Evolutionary conservation across 768 basidiomycete genomes (phyloP), one percentile per base, ranked within the genome.

Genomic region (Psilocybe tampanensis): DNA sequence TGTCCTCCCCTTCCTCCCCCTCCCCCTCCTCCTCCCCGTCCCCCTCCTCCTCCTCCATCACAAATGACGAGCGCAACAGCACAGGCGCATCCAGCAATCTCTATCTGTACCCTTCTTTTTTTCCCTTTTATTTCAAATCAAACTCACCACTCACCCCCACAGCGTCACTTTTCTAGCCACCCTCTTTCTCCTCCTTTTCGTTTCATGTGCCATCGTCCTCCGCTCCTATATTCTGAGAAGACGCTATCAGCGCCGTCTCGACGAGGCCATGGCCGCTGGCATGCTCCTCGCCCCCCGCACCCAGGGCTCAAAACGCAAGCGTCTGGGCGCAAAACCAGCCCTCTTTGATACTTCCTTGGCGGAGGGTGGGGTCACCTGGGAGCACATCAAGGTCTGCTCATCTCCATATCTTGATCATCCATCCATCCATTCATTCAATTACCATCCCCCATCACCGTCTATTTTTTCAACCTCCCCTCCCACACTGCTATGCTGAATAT

Each of bases 161-260:
- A 88, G 86, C 23, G 84, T 87, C 69, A 89, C 88, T 3, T 90
- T 89, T 64, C 80, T 90, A 34, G 86, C 88, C 21, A 89, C 88
- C 3, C 79, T 90, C 22, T 77, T 88, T 60, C 75, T 90, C 43
- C 81, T 90, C 59, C 76, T 90, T 17, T 73, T 83, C 42, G 79
- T 90, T 50, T 89, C 87, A 8, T 82, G 76, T 41, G 80, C 81
- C 6, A 85, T 90, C 61, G 78, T 89, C 52, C 71, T 86, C 45
- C 81, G 89, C 43, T 86, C 88, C 1, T 83, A 83, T 61, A 62
- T 88, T 55, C 64, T 86, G 17, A 83, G 88, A 18, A 74, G 86
- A 15, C 81, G 85, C 19, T 83, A 82, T 68, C 82, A 75, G 57
- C 77, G 75, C 8, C 78, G 76, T 18, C 62, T 87, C 47, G 78